Percentiles rank a stretch among this genome's conserved stretches.
Conservation (phyloP, 2,329 filamentous ascomycete species). For the Fusarium tuaranense region DNA sequence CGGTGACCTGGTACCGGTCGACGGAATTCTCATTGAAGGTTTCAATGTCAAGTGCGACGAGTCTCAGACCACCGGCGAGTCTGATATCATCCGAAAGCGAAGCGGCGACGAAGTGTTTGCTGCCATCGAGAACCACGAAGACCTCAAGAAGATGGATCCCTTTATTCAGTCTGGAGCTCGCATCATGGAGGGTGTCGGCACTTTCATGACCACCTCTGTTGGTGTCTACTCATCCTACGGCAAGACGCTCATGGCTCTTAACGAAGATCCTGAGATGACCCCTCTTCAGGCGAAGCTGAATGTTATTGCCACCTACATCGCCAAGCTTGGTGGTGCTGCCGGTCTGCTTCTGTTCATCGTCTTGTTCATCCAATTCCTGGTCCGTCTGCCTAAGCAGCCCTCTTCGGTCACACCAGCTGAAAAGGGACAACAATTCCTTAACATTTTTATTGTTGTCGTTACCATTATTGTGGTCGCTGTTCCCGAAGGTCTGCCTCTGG, state of each 20-base stretch:
- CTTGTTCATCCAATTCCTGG: slow-evolving; percentile 87
- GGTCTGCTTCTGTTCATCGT: slow-evolving; percentile 86
- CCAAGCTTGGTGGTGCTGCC: slow-evolving; percentile 80
- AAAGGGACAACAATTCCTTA: slow-evolving; percentile 83
- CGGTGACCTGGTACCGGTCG: slow-evolving; percentile 79
- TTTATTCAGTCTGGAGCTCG: slow-evolving; percentile 88
- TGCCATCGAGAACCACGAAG: slow-evolving; percentile 75
- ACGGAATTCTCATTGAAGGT: slow-evolving; percentile 78
- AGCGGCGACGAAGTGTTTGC: slow-evolving; percentile 75
- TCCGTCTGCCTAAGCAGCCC: slow-evolving; percentile 66
- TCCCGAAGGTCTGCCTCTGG: slow-evolving; percentile 80
- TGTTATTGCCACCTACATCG: slow-evolving; percentile 80
- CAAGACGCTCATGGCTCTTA: slow-evolving; percentile 79
- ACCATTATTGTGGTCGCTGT: slow-evolving; percentile 86
- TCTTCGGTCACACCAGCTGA: slow-evolving; percentile 68
- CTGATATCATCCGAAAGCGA: slow-evolving; percentile 78
- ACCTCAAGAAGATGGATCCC: slow-evolving; percentile 79
- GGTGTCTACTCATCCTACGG: slow-evolving; percentile 81
- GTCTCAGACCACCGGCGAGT: slow-evolving; percentile 83
- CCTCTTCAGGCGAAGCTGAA: slow-evolving; percentile 83
- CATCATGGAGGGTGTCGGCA: slow-evolving; percentile 82
- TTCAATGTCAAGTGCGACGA: slow-evolving; percentile 83
- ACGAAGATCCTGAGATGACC: slow-evolving; percentile 80
- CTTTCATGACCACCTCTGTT: slow-evolving; percentile 79
- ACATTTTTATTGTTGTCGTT: slow-evolving; percentile 82